Evolutionary conservation across 495 filamentous ascomycete genomes (phyloP).

Genomic region (Emericellopsis terricola): DNA sequence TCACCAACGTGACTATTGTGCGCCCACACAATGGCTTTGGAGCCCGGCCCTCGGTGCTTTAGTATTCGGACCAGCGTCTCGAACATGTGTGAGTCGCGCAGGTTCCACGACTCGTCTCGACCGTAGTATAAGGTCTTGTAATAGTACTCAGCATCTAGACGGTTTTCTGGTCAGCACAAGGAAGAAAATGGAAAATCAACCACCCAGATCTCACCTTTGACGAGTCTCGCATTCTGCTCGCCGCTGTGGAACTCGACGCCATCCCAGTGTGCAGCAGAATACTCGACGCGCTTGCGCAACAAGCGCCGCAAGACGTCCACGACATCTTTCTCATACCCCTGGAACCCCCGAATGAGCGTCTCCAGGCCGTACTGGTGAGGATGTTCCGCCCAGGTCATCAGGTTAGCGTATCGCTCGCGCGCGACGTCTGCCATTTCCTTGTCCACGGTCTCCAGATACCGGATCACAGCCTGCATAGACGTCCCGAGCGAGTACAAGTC

Average conservation of each 20-base stretch:
- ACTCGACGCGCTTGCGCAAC: constrained; percentile 26
- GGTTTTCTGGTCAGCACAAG: background rate
- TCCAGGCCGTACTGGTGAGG: constrained; percentile 34
- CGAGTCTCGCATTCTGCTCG: constrained; percentile 37
- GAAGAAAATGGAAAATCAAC: background rate
- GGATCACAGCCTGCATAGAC: constrained; percentile 31
- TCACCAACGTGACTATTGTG: constrained; percentile 46
- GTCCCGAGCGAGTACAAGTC: constrained; percentile 37
- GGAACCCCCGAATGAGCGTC: constrained; percentile 20
- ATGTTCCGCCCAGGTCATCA: constrained; percentile 33
- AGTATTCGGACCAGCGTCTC: constrained; percentile 30
- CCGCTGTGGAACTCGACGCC: constrained; percentile 34
- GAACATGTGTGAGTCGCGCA: constrained; percentile 42
- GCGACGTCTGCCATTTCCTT: constrained; percentile 25
- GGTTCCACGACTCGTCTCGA: constrained; percentile 35
- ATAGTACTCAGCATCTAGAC: constrained; percentile 34
- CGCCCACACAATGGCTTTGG: constrained; percentile 40
- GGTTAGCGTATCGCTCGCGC: constrained; percentile 24
- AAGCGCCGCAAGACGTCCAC: constrained; percentile 28
- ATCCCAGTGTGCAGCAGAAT: constrained; percentile 13
- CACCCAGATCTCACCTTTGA: constrained; percentile 14
- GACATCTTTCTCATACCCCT: constrained; percentile 30
- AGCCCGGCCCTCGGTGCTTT: constrained; percentile 17
- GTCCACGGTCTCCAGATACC: constrained; percentile 33
- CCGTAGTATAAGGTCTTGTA: constrained; percentile 43